Conservation (phyloP, 768 basidiomycete species). For the Grammothele lineata region DNA sequence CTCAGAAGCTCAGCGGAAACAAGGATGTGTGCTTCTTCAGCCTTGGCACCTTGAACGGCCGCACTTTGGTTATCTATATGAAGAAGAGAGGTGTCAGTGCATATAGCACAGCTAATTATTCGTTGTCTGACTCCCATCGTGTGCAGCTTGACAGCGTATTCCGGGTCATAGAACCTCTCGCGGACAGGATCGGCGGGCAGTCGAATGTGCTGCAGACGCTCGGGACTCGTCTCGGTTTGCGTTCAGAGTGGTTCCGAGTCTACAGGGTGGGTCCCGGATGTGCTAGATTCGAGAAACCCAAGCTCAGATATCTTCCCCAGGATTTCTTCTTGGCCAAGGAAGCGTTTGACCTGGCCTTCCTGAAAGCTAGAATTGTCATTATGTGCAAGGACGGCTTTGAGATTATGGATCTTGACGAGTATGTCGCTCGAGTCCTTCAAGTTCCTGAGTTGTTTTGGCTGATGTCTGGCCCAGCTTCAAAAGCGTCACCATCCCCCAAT, state of each 20-base stretch:
- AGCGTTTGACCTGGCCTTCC: slow-evolving; percentile 85
- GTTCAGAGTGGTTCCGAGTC: slow-evolving; percentile 91
- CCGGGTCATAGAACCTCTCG: slow-evolving; percentile 94
- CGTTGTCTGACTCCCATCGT: background rate
- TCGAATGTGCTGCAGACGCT: slow-evolving; percentile 66
- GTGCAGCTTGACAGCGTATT: slow-evolving; percentile 82
- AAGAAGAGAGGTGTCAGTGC: slow-evolving; percentile 79
- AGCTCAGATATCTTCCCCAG: slow-evolving; percentile 21
- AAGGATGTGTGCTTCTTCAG: slow-evolving; percentile 96
- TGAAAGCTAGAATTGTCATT: slow-evolving; percentile 91
- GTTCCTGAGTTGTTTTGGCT: background rate
- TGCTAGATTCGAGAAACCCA: too few species aligned
- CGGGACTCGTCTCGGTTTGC: slow-evolving; percentile 70
- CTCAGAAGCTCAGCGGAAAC: slow-evolving; percentile 86
- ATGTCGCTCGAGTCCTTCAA: slow-evolving; percentile 35
- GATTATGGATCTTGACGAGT: slow-evolving; percentile 96
- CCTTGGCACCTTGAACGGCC: slow-evolving; percentile 80
- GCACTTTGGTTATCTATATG: slow-evolving; percentile 93
- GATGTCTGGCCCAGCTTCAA: slow-evolving; percentile 54
- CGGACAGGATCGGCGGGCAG: slow-evolving; percentile 80
- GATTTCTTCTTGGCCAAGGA: slow-evolving; percentile 94
- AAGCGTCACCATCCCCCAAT: slow-evolving; percentile 84
- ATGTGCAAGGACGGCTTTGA: slow-evolving; percentile 94
- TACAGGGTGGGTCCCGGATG: slow-evolving; percentile 56
- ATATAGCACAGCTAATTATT: background rate